Conservation (phyloP, 2,329 filamentous ascomycete genomes). For the Aspergillus sojae region DNA sequence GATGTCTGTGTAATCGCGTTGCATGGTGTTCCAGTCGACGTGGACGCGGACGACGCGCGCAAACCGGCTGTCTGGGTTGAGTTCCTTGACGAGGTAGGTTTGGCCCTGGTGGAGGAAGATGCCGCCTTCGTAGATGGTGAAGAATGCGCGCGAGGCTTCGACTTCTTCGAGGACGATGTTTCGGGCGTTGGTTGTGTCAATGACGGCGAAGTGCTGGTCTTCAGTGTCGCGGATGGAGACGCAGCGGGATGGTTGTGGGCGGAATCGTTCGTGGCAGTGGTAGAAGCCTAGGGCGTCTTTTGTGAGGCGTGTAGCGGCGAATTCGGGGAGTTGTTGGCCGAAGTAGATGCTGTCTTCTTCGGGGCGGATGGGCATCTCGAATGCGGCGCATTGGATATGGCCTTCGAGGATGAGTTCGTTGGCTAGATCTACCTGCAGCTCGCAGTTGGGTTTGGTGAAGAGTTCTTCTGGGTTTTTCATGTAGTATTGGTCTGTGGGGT, state of each 20-base stretch:
- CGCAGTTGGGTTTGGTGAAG: slow-evolving; percentile 83
- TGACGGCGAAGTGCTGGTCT: slow-evolving; percentile 90
- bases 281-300: slow-evolving; percentile 80
- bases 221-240: slow-evolving; percentile 88
- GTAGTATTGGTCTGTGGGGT: slow-evolving; percentile 90
- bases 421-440: slow-evolving; percentile 85
- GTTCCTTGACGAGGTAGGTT: slow-evolving; percentile 88
- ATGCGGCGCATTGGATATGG: slow-evolving; percentile 92
- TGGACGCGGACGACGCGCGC: slow-evolving; percentile 86
- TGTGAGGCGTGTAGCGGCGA: slow-evolving; percentile 74
- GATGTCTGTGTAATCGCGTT: slow-evolving; percentile 91
- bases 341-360: slow-evolving; percentile 78
- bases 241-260: slow-evolving; percentile 77
- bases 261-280: slow-evolving; percentile 85
- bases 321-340: slow-evolving; percentile 68
- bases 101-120: slow-evolving; percentile 97
- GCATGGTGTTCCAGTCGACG: slow-evolving; percentile 92
- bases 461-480: slow-evolving; percentile 96
- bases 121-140: slow-evolving; percentile 93
- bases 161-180: slow-evolving; percentile 92
- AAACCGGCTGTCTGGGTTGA: slow-evolving; percentile 76
- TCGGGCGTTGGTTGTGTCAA: slow-evolving; percentile 77
- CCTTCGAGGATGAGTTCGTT: slow-evolving; percentile 92
- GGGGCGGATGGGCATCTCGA: slow-evolving; percentile 89
- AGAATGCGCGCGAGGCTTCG: slow-evolving; percentile 93